Evolutionary conservation across 441 rosid genomes (phyloP).

Genomic region (Macaranga tanarius): DNA sequence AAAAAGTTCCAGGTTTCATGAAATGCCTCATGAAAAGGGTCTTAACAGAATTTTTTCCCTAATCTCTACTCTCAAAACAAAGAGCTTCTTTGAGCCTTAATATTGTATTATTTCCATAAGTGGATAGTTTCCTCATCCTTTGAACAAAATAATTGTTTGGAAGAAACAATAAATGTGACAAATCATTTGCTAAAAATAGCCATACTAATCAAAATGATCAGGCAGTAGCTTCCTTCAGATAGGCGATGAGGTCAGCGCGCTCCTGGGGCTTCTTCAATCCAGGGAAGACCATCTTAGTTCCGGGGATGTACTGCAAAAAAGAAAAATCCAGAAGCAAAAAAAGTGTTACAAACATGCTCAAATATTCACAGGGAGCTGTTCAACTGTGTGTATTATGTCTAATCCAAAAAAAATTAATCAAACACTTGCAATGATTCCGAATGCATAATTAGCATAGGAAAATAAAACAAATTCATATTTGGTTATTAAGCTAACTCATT

Average conservation of each 20-base stretch:
- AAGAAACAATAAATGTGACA: background rate
- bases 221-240: slow-evolving; percentile 51
- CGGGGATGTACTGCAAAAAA: slow-evolving; percentile 57
- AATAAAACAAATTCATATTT: background rate
- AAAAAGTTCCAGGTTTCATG: background rate
- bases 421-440: background rate
- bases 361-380: background rate
- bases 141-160: background rate
- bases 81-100: background rate
- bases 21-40: slow-evolving; percentile 7
- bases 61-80: slow-evolving; percentile 5
- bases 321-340: background rate
- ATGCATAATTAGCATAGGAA: background rate
- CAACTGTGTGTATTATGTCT: background rate
- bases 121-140: slow-evolving; percentile 10
- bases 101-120: slow-evolving; percentile 13
- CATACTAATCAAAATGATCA: slow-evolving; percentile 19
- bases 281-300: slow-evolving; percentile 75
- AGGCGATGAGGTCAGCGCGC: slow-evolving; percentile 60
- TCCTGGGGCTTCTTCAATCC: slow-evolving; percentile 71
- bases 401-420: background rate
- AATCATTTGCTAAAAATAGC: slow-evolving; percentile 11
- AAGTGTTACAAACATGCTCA: background rate
- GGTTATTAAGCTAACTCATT: background rate
- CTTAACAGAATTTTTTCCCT: background rate